phyloP scores from a whole-genome alignment of 768 basidiomycete species.

The Ramaria rubella region DNA sequence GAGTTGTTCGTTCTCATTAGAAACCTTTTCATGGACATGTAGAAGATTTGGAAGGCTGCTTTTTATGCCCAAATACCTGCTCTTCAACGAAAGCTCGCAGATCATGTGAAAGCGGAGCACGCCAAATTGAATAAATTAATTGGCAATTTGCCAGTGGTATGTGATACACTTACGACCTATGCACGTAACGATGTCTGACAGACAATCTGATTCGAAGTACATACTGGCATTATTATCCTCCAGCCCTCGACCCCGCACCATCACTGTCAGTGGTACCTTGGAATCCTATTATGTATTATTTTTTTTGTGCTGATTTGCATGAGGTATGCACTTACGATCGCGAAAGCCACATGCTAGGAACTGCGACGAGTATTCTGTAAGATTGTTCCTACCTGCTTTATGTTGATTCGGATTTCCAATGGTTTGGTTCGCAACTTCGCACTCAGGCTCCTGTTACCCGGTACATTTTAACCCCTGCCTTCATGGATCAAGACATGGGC shows the following conservation, averaged over 20 bases:
- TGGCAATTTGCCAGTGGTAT: background rate
- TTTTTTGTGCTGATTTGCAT: background rate
- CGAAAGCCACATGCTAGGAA: background rate
- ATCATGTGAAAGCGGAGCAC: background rate
- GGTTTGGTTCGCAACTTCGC: no score
- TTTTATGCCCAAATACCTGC: background rate
- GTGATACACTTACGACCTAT: background rate
- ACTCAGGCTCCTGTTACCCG: no score
- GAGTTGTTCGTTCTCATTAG: background rate
- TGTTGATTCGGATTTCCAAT: background rate
- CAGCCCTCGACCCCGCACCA: background rate
- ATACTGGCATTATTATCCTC: background rate
- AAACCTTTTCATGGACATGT: background rate
- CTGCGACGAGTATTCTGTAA: background rate
- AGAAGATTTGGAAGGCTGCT: background rate
- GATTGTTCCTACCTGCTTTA: background rate
- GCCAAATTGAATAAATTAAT: background rate
- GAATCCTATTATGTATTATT: background rate
- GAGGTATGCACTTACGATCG: background rate
- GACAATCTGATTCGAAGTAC: background rate
- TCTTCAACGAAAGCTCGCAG: background rate
- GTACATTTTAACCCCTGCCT: background rate
- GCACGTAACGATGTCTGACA: background rate
- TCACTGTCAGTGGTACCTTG: background rate
- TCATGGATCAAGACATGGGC: no score